phyloP scores from a whole-genome alignment of 768 basidiomycete species.

The Paxillus involutus region DNA sequence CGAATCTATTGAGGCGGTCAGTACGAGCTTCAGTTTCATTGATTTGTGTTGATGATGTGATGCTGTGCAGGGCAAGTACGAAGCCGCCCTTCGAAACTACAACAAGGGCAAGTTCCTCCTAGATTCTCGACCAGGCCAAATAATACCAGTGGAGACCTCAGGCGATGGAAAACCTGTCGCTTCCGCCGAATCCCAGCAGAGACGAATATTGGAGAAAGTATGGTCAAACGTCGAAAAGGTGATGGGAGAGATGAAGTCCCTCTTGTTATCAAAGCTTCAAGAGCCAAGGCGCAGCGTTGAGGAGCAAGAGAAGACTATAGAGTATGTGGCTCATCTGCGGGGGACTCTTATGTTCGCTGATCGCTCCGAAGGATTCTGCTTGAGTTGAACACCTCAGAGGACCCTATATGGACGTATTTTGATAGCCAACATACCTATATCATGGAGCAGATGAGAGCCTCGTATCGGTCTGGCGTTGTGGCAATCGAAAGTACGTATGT shows the following conservation, averaged over 20 bases:
- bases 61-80: constrained; percentile 77
- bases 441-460: constrained; percentile 68
- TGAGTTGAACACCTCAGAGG: constrained; percentile 83
- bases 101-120: constrained; percentile 94
- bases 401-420: constrained; percentile 95
- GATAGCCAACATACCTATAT: constrained; percentile 92
- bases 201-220: constrained; percentile 91
- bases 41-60: background rate
- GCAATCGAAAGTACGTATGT: constrained; percentile 45
- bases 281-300: constrained; percentile 80
- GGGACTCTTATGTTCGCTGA: constrained; percentile 6
- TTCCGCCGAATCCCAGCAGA: constrained; percentile 73
- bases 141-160: constrained; percentile 65
- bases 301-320: constrained; percentile 95
- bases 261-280: constrained; percentile 75
- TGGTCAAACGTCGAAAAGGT: constrained; percentile 95
- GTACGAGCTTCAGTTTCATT: constrained; percentile 19
- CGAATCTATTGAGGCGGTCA: constrained; percentile 85
- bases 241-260: constrained; percentile 86
- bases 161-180: constrained; percentile 54
- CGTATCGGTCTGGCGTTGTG: constrained; percentile 53
- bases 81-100: constrained; percentile 91
- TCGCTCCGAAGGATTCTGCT: constrained; percentile 66
- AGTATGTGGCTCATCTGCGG: constrained; percentile 50
- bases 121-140: constrained; percentile 85